A percentile compares a stretch with the other conserved stretches of the same genome.
phyloP scores from a whole-genome alignment of 1,284 basidiomycete genomes.

The Golubevia pallescens region DNA sequence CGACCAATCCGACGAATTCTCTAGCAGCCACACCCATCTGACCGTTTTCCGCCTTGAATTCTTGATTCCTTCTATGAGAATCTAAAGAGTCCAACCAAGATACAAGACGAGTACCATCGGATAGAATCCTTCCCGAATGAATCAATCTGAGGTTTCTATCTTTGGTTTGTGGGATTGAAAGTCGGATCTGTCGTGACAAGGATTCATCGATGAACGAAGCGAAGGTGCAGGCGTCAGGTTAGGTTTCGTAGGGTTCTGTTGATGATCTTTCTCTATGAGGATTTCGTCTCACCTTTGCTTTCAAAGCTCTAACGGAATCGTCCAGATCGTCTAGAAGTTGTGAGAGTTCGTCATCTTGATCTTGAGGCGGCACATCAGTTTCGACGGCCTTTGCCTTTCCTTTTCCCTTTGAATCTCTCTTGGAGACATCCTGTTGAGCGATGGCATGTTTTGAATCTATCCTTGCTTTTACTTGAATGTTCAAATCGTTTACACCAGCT shows the following conservation, averaged over 20 bases:
- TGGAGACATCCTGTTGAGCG: background rate
- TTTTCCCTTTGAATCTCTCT: background rate
- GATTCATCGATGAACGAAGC: too few relatives aligned
- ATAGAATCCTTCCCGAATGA: constrained; percentile 30
- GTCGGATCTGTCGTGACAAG: too few relatives aligned
- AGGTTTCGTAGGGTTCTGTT: too few relatives aligned
- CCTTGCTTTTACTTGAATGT: constrained; percentile 4
- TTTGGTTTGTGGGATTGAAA: background rate
- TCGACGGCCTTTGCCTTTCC: background rate
- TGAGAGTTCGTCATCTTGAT: background rate
- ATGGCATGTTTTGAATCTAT: background rate
- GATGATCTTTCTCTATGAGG: background rate
- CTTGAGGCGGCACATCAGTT: background rate
- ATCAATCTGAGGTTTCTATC: constrained; percentile 27
- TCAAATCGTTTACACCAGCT: constrained; percentile 18
- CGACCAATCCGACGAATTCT: constrained; percentile 12
- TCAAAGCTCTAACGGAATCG: background rate
- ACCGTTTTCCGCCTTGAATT: constrained; percentile 1
- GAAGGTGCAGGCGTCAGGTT: too few relatives aligned
- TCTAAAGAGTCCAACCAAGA: constrained; percentile 32
- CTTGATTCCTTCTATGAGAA: constrained; percentile 11
- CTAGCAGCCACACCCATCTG: background rate
- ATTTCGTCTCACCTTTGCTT: background rate
- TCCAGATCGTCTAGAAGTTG: background rate
- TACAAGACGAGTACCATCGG: constrained; percentile 29